Percentiles rank a stretch among this genome's conserved stretches.
phyloP scores from a whole-genome alignment of 257 asterid genomes.

The Solanum tarijense region DNA sequence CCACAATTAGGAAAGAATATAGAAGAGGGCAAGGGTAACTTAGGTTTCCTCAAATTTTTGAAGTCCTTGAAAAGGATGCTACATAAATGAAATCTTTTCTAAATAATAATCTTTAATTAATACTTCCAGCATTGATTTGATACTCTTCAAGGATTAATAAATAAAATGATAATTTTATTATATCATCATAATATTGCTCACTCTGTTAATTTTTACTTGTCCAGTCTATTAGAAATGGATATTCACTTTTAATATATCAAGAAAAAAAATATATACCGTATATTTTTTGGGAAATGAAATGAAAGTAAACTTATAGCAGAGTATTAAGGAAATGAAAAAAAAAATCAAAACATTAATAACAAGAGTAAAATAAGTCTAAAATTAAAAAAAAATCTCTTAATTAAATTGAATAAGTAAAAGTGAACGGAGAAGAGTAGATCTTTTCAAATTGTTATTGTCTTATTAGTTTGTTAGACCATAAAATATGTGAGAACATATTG shows the following conservation, averaged over 20 bases:
- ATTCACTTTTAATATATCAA: background rate
- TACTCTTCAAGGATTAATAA: too few species aligned
- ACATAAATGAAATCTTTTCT: background rate
- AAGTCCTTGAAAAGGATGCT: background rate
- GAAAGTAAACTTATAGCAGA: too few species aligned
- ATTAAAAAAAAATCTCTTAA: too few species aligned
- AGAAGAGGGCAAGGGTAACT: conserved; percentile 1
- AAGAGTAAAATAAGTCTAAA: background rate
- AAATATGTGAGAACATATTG: background rate
- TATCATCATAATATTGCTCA: background rate
- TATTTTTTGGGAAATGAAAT: background rate
- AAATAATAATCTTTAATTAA: background rate
- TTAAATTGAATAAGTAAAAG: too few species aligned
- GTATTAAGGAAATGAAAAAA: too few species aligned
- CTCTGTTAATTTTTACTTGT: background rate
- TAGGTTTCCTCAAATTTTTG: background rate
- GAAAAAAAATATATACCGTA: too few species aligned
- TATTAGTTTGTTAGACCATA: background rate
- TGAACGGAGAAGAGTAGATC: background rate
- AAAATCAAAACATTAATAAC: too few species aligned
- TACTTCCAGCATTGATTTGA: background rate
- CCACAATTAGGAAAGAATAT: background rate
- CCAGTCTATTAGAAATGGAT: background rate
- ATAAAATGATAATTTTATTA: background rate
- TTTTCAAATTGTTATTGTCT: background rate